phyloP scores from a whole-genome alignment of 192 early-diverging fungal genomes.

The Backusella macrospora region DNA sequence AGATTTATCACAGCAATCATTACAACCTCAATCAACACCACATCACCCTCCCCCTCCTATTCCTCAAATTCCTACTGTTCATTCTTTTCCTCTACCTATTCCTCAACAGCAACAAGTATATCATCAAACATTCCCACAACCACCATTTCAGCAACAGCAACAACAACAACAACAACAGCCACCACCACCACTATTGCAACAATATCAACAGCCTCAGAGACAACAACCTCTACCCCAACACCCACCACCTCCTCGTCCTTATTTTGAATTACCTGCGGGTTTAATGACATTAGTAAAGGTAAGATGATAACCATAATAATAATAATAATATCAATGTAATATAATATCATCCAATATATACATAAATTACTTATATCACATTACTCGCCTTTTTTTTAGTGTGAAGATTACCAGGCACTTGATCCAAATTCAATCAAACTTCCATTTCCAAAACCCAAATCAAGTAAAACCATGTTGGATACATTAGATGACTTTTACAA shows the following conservation, averaged over 20 bases:
- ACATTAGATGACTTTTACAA: slow-evolving; percentile 25
- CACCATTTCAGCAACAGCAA: not conserved
- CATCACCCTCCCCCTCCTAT: not conserved
- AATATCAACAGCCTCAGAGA: not conserved
- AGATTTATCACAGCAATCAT: not conserved
- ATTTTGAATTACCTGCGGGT: slow-evolving; percentile 33
- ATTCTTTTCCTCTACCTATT: not conserved
- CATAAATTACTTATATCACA: not conserved
- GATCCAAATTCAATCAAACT: not conserved
- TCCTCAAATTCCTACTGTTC: not conserved
- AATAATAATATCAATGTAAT: not conserved
- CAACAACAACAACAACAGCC: not conserved
- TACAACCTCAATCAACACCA: not conserved
- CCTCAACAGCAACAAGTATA: not conserved
- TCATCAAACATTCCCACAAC: not conserved
- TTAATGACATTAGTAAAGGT: slow-evolving; percentile 29
- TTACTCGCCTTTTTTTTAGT: not conserved
- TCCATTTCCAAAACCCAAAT: not conserved
- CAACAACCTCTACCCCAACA: not conserved
- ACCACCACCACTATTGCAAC: not conserved
- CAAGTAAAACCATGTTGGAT: not conserved
- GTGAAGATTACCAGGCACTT: slow-evolving; percentile 21
- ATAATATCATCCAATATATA: not conserved
- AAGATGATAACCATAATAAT: not conserved
- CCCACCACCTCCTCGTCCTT: slow-evolving; percentile 7